Conservation (phyloP, 257 asterid species). For the Solanum medicagineum region DNA sequence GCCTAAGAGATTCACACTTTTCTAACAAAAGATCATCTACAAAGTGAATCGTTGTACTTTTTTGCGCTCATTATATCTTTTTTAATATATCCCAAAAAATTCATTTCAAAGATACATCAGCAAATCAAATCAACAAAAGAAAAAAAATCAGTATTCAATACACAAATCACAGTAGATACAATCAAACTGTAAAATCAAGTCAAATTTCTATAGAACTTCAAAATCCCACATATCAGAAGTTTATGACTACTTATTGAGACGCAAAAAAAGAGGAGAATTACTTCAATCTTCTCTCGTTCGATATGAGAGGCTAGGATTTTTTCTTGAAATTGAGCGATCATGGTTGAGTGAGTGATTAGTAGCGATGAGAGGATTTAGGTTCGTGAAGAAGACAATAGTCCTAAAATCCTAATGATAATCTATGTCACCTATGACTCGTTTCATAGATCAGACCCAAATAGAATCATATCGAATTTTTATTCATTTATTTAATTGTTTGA, state of each 20-base stretch:
- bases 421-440: too few species aligned
- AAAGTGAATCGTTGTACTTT: neutral
- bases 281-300: constrained; percentile 41
- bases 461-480: neutral
- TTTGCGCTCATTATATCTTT: neutral
- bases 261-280: neutral
- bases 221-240: neutral
- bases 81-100: neutral
- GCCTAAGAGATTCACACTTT: neutral
- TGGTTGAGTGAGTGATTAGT: neutral
- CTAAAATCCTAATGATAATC: neutral
- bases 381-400: neutral
- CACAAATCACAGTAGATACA: neutral
- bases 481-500: too few species aligned
- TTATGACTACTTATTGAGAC: neutral
- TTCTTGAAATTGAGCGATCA: constrained; percentile 43
- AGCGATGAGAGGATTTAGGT: neutral
- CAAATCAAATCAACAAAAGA: neutral
- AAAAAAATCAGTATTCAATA: neutral
- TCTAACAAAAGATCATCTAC: neutral
- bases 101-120: neutral
- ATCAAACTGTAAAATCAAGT: neutral
- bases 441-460: neutral
- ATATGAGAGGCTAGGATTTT: constrained; percentile 41
- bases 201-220: neutral